phyloP scores from a whole-genome alignment of 1,284 basidiomycete species.

The Naganishia albida region DNA sequence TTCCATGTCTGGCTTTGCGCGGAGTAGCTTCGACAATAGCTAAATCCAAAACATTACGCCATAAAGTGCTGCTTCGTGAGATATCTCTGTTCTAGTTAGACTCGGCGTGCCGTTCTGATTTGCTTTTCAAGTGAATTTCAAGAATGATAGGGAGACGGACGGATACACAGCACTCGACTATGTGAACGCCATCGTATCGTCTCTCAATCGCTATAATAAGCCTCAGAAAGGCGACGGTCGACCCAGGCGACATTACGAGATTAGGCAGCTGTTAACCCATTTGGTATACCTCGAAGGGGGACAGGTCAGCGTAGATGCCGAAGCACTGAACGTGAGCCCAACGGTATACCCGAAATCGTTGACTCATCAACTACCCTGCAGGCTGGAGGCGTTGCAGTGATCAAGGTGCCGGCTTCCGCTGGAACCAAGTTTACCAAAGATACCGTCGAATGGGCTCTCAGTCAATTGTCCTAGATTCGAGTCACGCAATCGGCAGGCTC shows the following conservation, averaged over 20 bases:
- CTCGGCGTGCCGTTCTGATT: background rate
- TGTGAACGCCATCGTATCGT: constrained; percentile 71
- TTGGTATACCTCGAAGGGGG: constrained; percentile 72
- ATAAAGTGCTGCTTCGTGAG: constrained; percentile 81
- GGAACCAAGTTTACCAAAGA: constrained; percentile 44
- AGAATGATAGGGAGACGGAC: constrained; percentile 87
- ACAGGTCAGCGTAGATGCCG: constrained; percentile 64
- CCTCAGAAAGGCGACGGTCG: constrained; percentile 54
- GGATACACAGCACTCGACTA: constrained; percentile 84
- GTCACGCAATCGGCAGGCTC: too few species aligned
- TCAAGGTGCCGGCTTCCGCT: constrained; percentile 40
- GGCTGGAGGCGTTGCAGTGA: constrained; percentile 43
- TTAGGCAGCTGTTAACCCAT: constrained; percentile 65
- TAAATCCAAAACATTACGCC: constrained; percentile 67
- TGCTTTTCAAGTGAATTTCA: constrained; percentile 69
- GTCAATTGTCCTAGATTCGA: constrained; percentile 16
- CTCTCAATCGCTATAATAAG: constrained; percentile 64
- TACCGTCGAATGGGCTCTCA: constrained; percentile 50
- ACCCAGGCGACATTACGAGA: constrained; percentile 12
- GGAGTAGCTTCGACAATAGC: constrained; percentile 81
- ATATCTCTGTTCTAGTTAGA: constrained; percentile 28
- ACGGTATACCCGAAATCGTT: background rate
- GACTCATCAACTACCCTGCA: constrained; percentile 27
- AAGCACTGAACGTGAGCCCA: constrained; percentile 63
- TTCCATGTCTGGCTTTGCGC: constrained; percentile 84